These are phyloP conservation scores for Plasmodium chabaudi DNA, from an alignment of 169 alveolate species.

Conservation along the genomic window DNA sequence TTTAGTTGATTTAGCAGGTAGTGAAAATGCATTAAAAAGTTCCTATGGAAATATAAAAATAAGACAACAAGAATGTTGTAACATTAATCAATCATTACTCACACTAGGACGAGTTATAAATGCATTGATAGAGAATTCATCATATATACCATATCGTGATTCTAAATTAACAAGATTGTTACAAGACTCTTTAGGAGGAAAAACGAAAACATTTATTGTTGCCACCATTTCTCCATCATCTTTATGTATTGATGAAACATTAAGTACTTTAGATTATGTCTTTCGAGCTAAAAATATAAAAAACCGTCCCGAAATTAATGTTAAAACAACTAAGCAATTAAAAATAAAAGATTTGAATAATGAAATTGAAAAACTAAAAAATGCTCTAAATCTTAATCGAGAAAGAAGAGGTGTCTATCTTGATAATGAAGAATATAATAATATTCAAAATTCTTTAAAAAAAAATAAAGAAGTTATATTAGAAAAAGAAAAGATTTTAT, in stretches of 20 bases:
- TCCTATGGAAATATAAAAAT: constrained; percentile 91
- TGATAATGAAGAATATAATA: constrained; percentile 66
- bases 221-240: constrained; percentile 95
- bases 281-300: constrained; percentile 93
- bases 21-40: constrained; percentile 91
- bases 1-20: constrained; percentile 97
- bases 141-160: constrained; percentile 97
- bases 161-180: constrained; percentile 95
- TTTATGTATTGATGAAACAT: constrained; percentile 92
- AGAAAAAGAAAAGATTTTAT: constrained; percentile 44
- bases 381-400: constrained; percentile 78
- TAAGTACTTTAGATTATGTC: constrained; percentile 93
- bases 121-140: constrained; percentile 90
- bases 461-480: constrained; percentile 55
- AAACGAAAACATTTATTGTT: constrained; percentile 95
- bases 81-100: constrained; percentile 91
- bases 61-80: constrained; percentile 93
- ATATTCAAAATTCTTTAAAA: constrained; percentile 56
- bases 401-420: constrained; percentile 82
- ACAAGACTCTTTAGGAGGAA: constrained; percentile 96
- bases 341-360: constrained; percentile 82
- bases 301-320: constrained; percentile 93
- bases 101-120: constrained; percentile 94
- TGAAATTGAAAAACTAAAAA: constrained; percentile 81
- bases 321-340: constrained; percentile 91